phyloP scores from a whole-genome alignment of 768 basidiomycete genomes.

The Boletus sensibilis region DNA sequence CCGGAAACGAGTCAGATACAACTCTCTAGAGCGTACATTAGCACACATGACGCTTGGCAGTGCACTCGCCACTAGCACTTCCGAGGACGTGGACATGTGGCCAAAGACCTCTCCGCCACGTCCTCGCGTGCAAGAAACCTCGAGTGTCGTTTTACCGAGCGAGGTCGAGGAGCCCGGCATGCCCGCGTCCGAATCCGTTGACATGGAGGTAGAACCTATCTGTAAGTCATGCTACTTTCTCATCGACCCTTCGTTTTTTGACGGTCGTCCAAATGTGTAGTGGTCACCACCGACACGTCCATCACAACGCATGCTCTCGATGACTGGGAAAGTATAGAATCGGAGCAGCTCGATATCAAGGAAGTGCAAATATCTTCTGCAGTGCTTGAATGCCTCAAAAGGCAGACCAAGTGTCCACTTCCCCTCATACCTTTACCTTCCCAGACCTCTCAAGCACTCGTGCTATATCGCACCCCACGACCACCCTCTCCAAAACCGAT shows the following conservation, averaged over 20 bases:
- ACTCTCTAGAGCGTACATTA: slow-evolving; percentile 54
- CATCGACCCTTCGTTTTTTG: background rate
- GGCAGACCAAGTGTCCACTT: slow-evolving; percentile 23
- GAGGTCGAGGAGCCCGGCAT: slow-evolving; percentile 43
- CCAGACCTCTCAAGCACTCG: slow-evolving; percentile 44
- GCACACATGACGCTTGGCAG: slow-evolving; percentile 46
- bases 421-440: slow-evolving; percentile 20
- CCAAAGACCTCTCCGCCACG: slow-evolving; percentile 6
- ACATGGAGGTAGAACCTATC: slow-evolving; percentile 70
- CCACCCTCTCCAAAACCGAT: slow-evolving; percentile 16
- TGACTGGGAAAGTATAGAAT: slow-evolving; percentile 26
- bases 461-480: slow-evolving; percentile 49
- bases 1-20: slow-evolving; percentile 49
- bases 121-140: slow-evolving; percentile 5
- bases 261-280: background rate
- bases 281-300: slow-evolving; percentile 9
- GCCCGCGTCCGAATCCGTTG: slow-evolving; percentile 48
- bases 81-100: slow-evolving; percentile 22
- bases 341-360: slow-evolving; percentile 20
- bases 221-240: slow-evolving; percentile 39
- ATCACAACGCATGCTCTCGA: slow-evolving; percentile 2
- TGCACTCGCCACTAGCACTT: background rate
- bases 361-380: slow-evolving; percentile 43
- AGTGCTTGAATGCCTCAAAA: slow-evolving; percentile 46
- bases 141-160: slow-evolving; percentile 30